Percentiles rank a stretch among this genome's conserved stretches.
These are phyloP conservation scores for Sordaria brevicollis DNA, from an alignment of 495 filamentous ascomycete species.

Conservation along the genomic window DNA sequence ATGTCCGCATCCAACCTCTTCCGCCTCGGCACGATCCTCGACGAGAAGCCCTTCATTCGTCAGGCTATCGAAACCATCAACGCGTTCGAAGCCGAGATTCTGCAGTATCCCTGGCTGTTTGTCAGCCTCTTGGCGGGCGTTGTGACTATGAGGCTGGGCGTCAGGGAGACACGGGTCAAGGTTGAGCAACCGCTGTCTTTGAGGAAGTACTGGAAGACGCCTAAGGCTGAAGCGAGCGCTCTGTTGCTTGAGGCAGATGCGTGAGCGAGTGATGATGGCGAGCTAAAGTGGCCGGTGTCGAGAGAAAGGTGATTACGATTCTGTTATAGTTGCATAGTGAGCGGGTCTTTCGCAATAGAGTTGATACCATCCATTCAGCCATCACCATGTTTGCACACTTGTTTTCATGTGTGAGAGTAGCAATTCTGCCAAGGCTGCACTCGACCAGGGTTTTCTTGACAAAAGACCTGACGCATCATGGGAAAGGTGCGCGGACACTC, in stretches of 20 bases:
- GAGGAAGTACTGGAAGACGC: not conserved
- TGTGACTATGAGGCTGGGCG: slow-evolving; percentile 53
- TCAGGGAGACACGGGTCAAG: slow-evolving; percentile 3
- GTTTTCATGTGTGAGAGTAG: too few relatives aligned
- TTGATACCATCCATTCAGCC: not conserved
- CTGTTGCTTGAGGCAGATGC: not conserved
- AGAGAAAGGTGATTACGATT: not conserved
- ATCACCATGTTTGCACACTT: not conserved
- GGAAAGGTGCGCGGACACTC: too few relatives aligned
- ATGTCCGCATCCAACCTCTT: slow-evolving; percentile 75
- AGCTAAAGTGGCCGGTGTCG: not conserved
- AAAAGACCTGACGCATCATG: too few relatives aligned
- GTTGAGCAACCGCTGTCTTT: not conserved
- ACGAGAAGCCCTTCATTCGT: slow-evolving; percentile 50
- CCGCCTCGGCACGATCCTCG: slow-evolving; percentile 61
- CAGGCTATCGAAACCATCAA: slow-evolving; percentile 63
- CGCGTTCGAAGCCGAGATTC: slow-evolving; percentile 80
- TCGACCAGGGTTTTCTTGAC: too few relatives aligned
- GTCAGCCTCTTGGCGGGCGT: slow-evolving; percentile 66
- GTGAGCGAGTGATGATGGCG: not conserved
- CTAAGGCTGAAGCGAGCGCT: not conserved
- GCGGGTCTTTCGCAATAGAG: not conserved
- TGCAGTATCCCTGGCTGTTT: slow-evolving; percentile 88
- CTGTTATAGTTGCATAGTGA: not conserved
- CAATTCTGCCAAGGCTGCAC: too few relatives aligned